A percentile compares a stretch with the other conserved stretches of the same genome.
These are phyloP conservation scores for Gastrodia elata DNA, from an alignment of 106 monocot species.

Conservation along the genomic window DNA sequence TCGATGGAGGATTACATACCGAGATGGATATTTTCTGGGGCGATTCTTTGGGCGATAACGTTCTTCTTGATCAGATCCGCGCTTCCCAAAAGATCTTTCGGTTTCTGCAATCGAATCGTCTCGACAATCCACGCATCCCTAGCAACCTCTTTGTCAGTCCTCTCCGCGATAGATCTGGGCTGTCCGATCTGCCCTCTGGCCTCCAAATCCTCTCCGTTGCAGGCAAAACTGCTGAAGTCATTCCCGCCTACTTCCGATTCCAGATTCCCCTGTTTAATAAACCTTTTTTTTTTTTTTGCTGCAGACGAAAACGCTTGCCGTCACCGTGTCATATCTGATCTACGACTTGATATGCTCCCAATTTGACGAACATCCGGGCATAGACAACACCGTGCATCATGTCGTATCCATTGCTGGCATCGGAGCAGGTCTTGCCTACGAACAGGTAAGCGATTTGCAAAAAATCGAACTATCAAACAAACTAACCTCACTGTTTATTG, in stretches of 20 bases:
- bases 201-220: constrained; percentile 17
- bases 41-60: constrained; percentile 4
- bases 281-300: too few species aligned
- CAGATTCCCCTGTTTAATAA: not conserved
- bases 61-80: constrained; percentile 9
- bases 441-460: constrained; percentile 12
- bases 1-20: constrained; percentile 14
- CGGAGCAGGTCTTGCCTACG: constrained; percentile 19
- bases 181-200: constrained; percentile 22
- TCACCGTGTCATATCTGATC: constrained; percentile 18
- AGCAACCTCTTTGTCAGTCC: constrained; percentile 16
- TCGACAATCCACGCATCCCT: constrained; percentile 16
- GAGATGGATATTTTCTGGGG: constrained; percentile 1
- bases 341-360: constrained; percentile 25
- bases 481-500: not conserved
- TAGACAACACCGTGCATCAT: constrained; percentile 21
- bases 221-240: constrained; percentile 1
- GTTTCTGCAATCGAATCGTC: constrained; percentile 18
- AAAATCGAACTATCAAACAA: not conserved
- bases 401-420: constrained; percentile 20
- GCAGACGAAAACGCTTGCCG: constrained; percentile 21
- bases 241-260: not conserved
- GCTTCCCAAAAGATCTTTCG: constrained; percentile 13
- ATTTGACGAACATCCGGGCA: constrained; percentile 8
- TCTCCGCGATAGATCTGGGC: constrained; percentile 17